These are phyloP conservation scores for Coemansia sp. DNA, from an alignment of 192 early-diverging fungal genomes.

Conservation along the genomic window DNA sequence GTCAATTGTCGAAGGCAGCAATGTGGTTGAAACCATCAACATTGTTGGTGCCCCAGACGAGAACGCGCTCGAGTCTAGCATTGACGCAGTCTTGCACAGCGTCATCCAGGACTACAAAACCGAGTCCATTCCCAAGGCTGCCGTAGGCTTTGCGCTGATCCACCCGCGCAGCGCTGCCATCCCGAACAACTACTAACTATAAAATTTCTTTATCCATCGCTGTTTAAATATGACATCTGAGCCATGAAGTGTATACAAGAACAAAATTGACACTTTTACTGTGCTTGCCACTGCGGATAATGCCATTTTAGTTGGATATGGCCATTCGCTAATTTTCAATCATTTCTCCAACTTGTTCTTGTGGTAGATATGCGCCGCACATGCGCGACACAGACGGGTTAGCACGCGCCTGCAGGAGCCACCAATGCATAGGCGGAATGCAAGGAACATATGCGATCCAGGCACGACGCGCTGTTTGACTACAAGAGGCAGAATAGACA, in stretches of 20 bases:
- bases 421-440: conserved; percentile 6
- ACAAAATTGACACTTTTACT: background rate
- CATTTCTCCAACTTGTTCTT: background rate
- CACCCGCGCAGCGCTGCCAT: conserved; percentile 30
- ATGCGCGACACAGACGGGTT: background rate
- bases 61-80: conserved; percentile 46
- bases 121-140: conserved; percentile 50
- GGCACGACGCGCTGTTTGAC: conserved; percentile 1
- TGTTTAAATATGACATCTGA: background rate
- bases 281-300: too few relatives aligned
- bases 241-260: background rate
- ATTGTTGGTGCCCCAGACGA: conserved; percentile 32
- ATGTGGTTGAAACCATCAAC: conserved; percentile 30
- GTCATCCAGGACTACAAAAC: conserved; percentile 44
- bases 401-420: background rate
- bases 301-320: too few relatives aligned
- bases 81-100: conserved; percentile 50
- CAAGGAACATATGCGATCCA: conserved; percentile 2
- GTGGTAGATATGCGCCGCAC: background rate
- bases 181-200: background rate
- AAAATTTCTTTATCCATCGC: background rate
- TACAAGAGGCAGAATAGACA: background rate
- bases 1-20: background rate
- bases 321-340: too few relatives aligned
- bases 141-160: conserved; percentile 51